These are phyloP conservation scores for Phenoliferia sp. DNA, from an alignment of 1,284 basidiomycete genomes.

Conservation along the genomic window DNA sequence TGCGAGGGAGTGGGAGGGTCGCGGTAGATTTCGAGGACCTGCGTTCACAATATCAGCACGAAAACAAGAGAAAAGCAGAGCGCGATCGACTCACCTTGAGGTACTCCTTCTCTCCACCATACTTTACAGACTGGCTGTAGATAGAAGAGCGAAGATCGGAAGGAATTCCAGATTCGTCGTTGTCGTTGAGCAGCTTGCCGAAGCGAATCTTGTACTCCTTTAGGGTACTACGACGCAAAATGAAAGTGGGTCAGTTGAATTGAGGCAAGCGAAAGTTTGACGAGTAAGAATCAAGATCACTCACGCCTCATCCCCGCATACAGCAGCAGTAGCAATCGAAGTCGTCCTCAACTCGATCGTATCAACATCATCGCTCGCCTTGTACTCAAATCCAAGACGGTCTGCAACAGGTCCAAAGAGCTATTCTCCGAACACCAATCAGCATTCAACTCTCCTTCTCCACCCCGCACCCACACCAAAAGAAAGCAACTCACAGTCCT, in stretches of 20 bases:
- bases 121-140: slow-evolving; percentile 55
- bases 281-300: neutral
- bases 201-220: slow-evolving; percentile 72
- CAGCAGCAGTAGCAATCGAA: slow-evolving; percentile 61
- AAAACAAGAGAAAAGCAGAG: no score
- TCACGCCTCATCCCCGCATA: slow-evolving; percentile 43
- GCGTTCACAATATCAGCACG: neutral
- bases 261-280: no score
- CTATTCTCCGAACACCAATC: neutral
- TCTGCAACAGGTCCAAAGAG: slow-evolving; percentile 76
- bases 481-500: neutral
- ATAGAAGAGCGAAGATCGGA: slow-evolving; percentile 38
- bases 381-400: slow-evolving; percentile 73
- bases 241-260: neutral
- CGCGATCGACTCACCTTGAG: slow-evolving; percentile 51
- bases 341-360: slow-evolving; percentile 69
- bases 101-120: slow-evolving; percentile 74
- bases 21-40: slow-evolving; percentile 54
- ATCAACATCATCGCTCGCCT: slow-evolving; percentile 64
- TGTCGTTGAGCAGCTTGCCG: slow-evolving; percentile 61
- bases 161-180: slow-evolving; percentile 75
- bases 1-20: slow-evolving; percentile 57
- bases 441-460: neutral
- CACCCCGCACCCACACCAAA: no score
- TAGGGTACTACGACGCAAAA: slow-evolving; percentile 55